phyloP scores from a whole-genome alignment of 768 basidiomycete genomes.

The Psilocybe sp. region DNA sequence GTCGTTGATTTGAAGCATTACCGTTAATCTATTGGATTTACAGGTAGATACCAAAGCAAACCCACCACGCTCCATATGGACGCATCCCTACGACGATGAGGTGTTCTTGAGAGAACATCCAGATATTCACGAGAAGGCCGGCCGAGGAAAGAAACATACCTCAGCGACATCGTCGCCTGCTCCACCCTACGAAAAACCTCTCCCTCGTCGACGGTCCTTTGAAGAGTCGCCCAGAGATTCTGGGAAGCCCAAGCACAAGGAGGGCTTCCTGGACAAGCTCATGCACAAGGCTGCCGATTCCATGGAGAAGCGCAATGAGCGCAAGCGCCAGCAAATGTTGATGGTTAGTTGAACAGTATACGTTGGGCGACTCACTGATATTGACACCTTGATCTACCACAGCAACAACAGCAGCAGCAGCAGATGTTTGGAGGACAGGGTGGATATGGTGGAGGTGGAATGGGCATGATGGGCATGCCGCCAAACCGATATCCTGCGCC shows the following conservation, averaged over 20 bases:
- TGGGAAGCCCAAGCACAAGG: constrained; percentile 27
- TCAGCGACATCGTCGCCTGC: constrained; percentile 1
- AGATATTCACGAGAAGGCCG: constrained; percentile 36
- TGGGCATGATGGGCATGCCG: too few species aligned
- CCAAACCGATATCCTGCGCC: constrained; percentile 14
- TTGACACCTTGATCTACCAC: constrained; percentile 17
- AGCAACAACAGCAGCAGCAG: constrained; percentile 21
- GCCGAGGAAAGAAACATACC: constrained; percentile 3
- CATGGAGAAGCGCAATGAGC: constrained; percentile 64
- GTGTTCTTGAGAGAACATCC: constrained; percentile 58
- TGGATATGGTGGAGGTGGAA: constrained; percentile 15
- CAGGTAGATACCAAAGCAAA: constrained; percentile 63
- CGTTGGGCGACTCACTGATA: neutral
- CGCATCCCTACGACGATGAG: constrained; percentile 70
- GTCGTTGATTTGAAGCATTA: neutral
- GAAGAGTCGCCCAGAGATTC: constrained; percentile 11
- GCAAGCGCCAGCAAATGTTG: constrained; percentile 35
- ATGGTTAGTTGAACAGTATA: constrained; percentile 8
- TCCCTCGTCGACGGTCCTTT: constrained; percentile 26
- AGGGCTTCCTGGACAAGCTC: constrained; percentile 56
- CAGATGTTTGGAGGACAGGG: constrained; percentile 11
- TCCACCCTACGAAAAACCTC: constrained; percentile 3
- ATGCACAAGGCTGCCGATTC: constrained; percentile 65
- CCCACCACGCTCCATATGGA: constrained; percentile 70
- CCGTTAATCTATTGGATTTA: neutral